Percentiles rank a stretch among this genome's conserved stretches.
phyloP scores from a whole-genome alignment of 257 asterid genomes.

The Forsythia viridissima region DNA sequence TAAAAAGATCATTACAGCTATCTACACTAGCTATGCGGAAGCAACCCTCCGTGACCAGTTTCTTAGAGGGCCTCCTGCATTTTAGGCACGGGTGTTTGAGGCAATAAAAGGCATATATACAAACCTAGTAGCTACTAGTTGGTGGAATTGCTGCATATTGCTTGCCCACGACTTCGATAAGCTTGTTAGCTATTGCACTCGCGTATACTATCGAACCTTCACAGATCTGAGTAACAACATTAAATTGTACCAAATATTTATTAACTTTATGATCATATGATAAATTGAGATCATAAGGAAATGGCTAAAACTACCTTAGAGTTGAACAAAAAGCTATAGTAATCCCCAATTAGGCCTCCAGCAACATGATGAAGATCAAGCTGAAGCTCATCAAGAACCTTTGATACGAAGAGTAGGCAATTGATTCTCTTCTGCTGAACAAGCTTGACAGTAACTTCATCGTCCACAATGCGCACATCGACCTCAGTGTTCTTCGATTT shows the following conservation, averaged over 20 bases:
- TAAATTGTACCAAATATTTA: neutral
- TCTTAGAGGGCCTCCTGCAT: no score
- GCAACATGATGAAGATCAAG: slow-evolving; percentile 89
- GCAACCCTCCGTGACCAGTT: no score
- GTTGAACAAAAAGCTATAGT: slow-evolving; percentile 74
- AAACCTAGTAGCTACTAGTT: slow-evolving; percentile 55
- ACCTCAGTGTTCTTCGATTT: slow-evolving; percentile 80
- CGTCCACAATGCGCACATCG: slow-evolving; percentile 73
- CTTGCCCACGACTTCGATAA: slow-evolving; percentile 77
- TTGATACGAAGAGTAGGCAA: slow-evolving; percentile 67
- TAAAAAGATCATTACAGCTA: no score
- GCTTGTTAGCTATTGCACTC: slow-evolving; percentile 84
- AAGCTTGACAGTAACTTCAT: slow-evolving; percentile 81
- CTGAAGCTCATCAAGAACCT: slow-evolving; percentile 79
- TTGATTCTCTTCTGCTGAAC: slow-evolving; percentile 90
- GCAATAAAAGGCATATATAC: neutral
- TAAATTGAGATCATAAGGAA: neutral
- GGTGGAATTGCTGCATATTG: slow-evolving; percentile 66
- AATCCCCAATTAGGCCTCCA: slow-evolving; percentile 88
- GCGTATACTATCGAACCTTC: slow-evolving; percentile 89
- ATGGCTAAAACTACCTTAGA: slow-evolving; percentile 56
- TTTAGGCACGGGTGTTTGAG: no score
- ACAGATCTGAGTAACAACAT: slow-evolving; percentile 57
- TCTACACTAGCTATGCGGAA: no score
- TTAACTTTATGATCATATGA: neutral